Evolutionary conservation across 257 asterid genomes (phyloP), one percentile per base, ranked within the genome.

Genomic region (Anisodus acutangulus): DNA sequence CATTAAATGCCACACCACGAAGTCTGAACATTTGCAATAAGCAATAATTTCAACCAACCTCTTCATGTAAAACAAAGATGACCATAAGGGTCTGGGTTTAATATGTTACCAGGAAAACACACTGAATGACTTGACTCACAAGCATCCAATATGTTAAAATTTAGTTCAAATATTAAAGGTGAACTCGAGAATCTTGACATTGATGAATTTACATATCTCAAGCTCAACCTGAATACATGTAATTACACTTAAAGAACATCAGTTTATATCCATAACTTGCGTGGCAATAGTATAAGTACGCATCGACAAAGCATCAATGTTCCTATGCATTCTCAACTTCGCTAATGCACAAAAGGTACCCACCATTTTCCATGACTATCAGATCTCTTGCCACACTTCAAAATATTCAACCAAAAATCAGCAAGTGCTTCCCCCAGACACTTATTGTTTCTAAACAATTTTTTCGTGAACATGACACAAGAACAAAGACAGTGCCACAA

Each of bases 401-500:
- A 19, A 49, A 37, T 49, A 19, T 45, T 5, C 39, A 43, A 49
- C 80, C 80, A 74, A 74, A 22, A 74, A 74, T 74, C 19, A 3
- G 19, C 62, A 47, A 19, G 4, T 19, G 39, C 37, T 71, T 74
- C 43, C 35, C 35, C 41, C 43, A 3, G 19, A 11, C 19, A 49
- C 12, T 0, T 4, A 5, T 19, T 69, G 19, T 49, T 74, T 49
- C 80, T 49, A 74, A 49, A 12, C 43, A 47, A 10, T 11, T 35
- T 66, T 35, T 35, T 19, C 3, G 9, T 72, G 80, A 45, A 72
- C 80, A 72, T 49, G 41, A 19, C 79, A 45, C 9, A 71, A 45
- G 80, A 58, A 72, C 58, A 72, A 72, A 45, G 41, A 72, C 41
- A n/a, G n/a, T 72, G 80, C 58, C 35, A 68, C 76, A 72, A 72